Conservation (phyloP, 2,329 filamentous ascomycete species). For the Zymoseptoria pseudotritici region DNA sequence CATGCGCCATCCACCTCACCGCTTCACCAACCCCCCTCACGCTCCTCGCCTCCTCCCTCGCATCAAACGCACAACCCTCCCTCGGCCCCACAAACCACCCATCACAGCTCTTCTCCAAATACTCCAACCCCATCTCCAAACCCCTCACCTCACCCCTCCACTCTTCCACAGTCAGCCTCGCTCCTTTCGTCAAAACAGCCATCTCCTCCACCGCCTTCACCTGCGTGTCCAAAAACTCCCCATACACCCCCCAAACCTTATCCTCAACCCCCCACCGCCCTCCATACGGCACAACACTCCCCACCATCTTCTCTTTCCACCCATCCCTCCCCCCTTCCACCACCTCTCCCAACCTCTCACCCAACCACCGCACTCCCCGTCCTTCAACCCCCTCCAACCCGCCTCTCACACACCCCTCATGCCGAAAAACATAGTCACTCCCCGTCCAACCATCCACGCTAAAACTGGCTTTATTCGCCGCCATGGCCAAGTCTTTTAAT, state of each 20-base stretch:
- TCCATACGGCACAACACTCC: not conserved
- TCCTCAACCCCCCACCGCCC: slow-evolving; percentile 1
- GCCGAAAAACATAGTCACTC: slow-evolving; percentile 4
- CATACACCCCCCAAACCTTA: slow-evolving; percentile 1
- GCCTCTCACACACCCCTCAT: not conserved
- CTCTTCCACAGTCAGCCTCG: not conserved
- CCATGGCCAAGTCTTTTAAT: not conserved
- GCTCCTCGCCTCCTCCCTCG: not conserved
- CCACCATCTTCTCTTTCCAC: not conserved
- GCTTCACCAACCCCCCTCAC: not conserved
- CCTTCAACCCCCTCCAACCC: not conserved
- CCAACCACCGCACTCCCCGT: slow-evolving; percentile 1
- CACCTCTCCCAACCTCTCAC: not conserved
- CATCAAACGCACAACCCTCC: not conserved
- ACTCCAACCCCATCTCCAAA: slow-evolving; percentile 4
- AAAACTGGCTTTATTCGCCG: not conserved
- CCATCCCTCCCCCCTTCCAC: not conserved
- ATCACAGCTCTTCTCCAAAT: too few relatives aligned
- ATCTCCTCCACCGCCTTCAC: not conserved
- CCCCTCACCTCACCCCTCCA: not conserved
- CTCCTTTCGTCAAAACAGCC: not conserved
- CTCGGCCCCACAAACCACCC: not conserved
- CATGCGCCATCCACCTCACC: slow-evolving; percentile 1
- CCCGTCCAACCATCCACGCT: slow-evolving; percentile 5
- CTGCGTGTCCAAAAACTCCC: slow-evolving; percentile 3